Evolutionary conservation across 78 protist species (phyloP).

Genomic region (Dictyostelium citrinum): DNA sequence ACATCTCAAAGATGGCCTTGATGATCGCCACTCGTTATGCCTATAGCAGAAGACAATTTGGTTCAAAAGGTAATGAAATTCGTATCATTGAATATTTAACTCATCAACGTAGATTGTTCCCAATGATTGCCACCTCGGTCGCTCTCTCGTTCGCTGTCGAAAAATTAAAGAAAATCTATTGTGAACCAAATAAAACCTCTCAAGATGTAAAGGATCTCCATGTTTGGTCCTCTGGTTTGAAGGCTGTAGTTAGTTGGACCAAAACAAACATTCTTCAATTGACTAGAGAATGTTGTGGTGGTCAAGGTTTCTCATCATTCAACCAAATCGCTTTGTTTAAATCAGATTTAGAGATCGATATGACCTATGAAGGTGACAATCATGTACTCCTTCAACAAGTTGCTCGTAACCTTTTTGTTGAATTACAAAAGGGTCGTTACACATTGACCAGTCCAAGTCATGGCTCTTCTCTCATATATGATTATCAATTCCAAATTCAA

Average conservation of each 20-base stretch:
- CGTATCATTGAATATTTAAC: conserved; percentile 73
- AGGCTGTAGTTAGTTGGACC: conserved; percentile 70
- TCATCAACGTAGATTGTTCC: conserved; percentile 78
- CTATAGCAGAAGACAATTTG: conserved; percentile 61
- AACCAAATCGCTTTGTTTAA: conserved; percentile 43
- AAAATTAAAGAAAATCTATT: conserved; percentile 52
- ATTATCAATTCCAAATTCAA: conserved; percentile 57
- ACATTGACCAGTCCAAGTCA: conserved; percentile 16
- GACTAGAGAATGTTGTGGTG: conserved; percentile 77
- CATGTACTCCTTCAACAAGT: conserved; percentile 81
- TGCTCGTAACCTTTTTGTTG: conserved; percentile 54
- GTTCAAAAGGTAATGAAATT: conserved; percentile 59
- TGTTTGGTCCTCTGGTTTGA: conserved; percentile 58
- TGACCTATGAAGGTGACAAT: conserved; percentile 83
- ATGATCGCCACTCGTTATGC: conserved; percentile 70
- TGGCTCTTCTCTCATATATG: neutral
- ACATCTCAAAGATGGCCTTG: conserved; percentile 43
- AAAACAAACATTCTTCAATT: conserved; percentile 64
- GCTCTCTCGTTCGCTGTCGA: conserved; percentile 23
- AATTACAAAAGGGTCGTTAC: conserved; percentile 76
- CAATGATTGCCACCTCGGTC: conserved; percentile 48
- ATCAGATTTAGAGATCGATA: conserved; percentile 57
- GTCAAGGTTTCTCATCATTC: conserved; percentile 80
- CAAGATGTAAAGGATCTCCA: conserved; percentile 64
- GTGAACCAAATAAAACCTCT: conserved; percentile 76